A percentile compares a stretch with the other conserved stretches of the same genome.
Evolutionary conservation across 139 green algal genomes (phyloP).

Genomic region (Yamagishiella unicocca): DNA sequence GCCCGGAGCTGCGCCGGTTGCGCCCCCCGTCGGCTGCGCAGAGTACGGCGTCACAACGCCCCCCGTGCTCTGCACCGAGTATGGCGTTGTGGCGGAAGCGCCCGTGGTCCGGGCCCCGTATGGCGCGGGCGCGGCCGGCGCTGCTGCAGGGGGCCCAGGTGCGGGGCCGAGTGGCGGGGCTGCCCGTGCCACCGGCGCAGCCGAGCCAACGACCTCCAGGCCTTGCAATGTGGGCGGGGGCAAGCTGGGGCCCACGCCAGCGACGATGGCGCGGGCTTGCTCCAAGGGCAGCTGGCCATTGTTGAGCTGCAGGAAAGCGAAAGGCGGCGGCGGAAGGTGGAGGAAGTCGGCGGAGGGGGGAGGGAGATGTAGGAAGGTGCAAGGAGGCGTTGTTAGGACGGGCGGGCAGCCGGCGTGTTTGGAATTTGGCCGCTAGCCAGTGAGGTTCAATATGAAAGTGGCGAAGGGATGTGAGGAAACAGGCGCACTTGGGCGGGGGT

Average conservation of each 20-base stretch:
- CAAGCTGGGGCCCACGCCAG: constrained; percentile 71
- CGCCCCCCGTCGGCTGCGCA: constrained; percentile 45
- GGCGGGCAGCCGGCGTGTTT: too few species aligned
- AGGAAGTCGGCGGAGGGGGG: too few species aligned
- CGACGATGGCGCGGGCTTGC: constrained; percentile 66
- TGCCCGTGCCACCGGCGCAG: not conserved
- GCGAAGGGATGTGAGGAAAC: too few species aligned
- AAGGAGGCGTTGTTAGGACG: too few species aligned
- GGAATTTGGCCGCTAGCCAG: too few species aligned
- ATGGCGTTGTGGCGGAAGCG: not conserved
- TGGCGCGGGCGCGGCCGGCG: constrained; percentile 6
- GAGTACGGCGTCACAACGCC: constrained; percentile 17
- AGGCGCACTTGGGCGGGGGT: too few species aligned
- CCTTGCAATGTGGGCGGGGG: constrained; percentile 71
- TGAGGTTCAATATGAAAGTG: too few species aligned
- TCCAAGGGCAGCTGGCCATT: constrained; percentile 63
- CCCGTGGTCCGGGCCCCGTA: not conserved
- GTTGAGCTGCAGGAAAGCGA: too few species aligned
- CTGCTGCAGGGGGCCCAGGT: not conserved
- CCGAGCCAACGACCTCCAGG: constrained; percentile 30
- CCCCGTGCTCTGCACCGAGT: constrained; percentile 52
- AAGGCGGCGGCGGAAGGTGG: too few species aligned
- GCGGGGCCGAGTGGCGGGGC: not conserved
- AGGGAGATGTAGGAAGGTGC: too few species aligned
- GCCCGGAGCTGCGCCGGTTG: not conserved